Percentiles rank a stretch among this genome's conserved stretches.
Evolutionary conservation across 2,329 filamentous ascomycete species (phyloP).

Genomic region (Verticillium dahliae): DNA sequence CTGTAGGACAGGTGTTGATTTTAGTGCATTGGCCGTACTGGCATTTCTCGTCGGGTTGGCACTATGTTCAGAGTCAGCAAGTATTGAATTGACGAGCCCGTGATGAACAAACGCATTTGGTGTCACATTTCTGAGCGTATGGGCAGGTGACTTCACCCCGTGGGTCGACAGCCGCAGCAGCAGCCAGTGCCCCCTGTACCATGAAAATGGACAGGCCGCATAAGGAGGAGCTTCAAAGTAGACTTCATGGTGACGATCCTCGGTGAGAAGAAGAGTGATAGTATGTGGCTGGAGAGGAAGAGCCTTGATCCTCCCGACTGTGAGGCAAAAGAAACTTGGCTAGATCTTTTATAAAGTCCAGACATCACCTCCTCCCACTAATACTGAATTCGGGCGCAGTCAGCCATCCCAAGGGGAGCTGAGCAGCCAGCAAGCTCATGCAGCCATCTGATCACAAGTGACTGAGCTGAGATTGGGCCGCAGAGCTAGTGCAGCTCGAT

Average conservation of each 20-base stretch:
- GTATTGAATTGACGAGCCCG: neutral
- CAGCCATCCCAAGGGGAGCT: neutral
- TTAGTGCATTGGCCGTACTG: neutral
- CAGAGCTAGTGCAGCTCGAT: neutral
- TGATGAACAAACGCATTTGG: neutral
- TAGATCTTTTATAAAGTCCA: neutral
- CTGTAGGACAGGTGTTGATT: too few relatives aligned
- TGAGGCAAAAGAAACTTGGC: too few relatives aligned
- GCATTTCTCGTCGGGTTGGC: neutral
- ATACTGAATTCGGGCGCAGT: neutral
- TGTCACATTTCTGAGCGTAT: neutral
- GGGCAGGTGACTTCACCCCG: neutral
- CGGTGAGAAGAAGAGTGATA: neutral
- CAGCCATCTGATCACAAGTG: neutral
- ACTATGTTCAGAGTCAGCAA: too few relatives aligned
- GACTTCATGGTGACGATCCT: neutral
- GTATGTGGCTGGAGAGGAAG: neutral
- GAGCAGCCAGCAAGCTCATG: neutral
- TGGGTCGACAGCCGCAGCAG: neutral
- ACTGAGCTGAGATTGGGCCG: neutral
- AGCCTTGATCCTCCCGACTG: too few relatives aligned
- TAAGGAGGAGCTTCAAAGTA: neutral
- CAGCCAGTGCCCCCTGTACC: neutral
- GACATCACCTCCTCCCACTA: neutral
- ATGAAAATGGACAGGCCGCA: constrained; percentile 2